Evolutionary conservation across 2,329 filamentous ascomycete species (phyloP), one percentile per base, ranked within the genome.

Genomic region (Fusarium irregulare): DNA sequence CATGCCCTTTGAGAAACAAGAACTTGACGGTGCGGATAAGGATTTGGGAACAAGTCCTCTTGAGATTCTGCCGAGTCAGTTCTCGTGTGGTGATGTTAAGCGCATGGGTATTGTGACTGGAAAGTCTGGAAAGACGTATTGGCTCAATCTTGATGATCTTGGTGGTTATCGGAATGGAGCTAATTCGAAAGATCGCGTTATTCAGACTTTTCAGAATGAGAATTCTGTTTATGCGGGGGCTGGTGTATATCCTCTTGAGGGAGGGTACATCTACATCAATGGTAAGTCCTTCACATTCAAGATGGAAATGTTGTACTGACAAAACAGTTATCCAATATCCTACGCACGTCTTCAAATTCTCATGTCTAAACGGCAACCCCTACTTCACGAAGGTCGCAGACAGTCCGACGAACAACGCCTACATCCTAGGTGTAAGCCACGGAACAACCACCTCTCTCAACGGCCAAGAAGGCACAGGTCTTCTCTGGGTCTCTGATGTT

Each of bases 281-380:
- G 76, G 72, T 21, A 21, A 21, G 21, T 21, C 21, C n/a, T n/a
- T n/a, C n/a, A n/a, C n/a, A n/a, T n/a, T n/a, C n/a, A n/a, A n/a
- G n/a, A n/a, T n/a, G n/a, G n/a, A n/a, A n/a, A n/a, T n/a, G n/a
- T n/a, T n/a, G n/a, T n/a, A n/a, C n/a, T n/a, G n/a, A n/a, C n/a
- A n/a, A n/a, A n/a, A n/a, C n/a, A 75, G 77, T 88, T 7, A 87
- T 88, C 56, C 82, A 85, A 69, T 85, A 85, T 69, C 81, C 83
- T 16, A 86, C 86, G 0, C 82, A 86, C 51, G 85, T 87, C 20
- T 89, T 88, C 80, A 86, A 88, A 68, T 89, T 89, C 73, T 83
- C 83, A 4, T 88, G 85, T 73, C 78, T 81, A 64, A 77, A 78
- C 23, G 86, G 86, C 6, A 80, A 84, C 12, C 84, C 87, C 1